Base-by-base conservation (phyloP, 768 basidiomycete species). In the Kwoniella mangroviensis region DNA sequence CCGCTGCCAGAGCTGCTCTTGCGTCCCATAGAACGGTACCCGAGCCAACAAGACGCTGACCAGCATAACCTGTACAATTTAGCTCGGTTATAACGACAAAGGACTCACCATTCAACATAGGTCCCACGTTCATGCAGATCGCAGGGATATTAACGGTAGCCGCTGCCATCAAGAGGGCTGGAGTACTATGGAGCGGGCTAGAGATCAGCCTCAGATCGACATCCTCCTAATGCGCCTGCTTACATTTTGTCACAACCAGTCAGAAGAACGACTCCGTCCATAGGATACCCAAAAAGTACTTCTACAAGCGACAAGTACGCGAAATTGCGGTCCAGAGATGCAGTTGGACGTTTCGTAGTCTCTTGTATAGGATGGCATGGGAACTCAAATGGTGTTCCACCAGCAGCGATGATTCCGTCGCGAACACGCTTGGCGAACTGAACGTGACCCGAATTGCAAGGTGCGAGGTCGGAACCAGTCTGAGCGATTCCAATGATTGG, bases 341-440 rank as follows among this genome's bases (percentile, higher is more conserved):
- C 81, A 11, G 81, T 83, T 9, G 81, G 81, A 34, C 81, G 63
- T 62, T 83, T 83, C 3, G 75, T 74, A 9, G 81, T 80, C 66
- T 83, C 81, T 65, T 83, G 81, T 43, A 83, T 83, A 2, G 81
- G 81, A 67, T 83, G 81, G 74, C 80, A 81, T 15, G 81, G 81
- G 74, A 83, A 83, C 55, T 83, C 81, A 51, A 83, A 72, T 1
- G 81, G 81, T 26, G 81, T 83, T 9, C 80, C 81, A n/a, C 81
- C 81, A 13, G 77, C 77, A 19, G 81, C 79, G 53, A 81, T 71
- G 70, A 83, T 83, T 19, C 81, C 81, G 24, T 81, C 81, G n/a
- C 81, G 65, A 2, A 83, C 81, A 21, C 81, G 64, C 66, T 83
- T 83, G 61, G 79, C 81, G 1, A 83, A 78, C 28, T 75, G 65